Evolutionary conservation across 768 basidiomycete species (phyloP), one percentile per base, ranked within the genome.

Genomic region (Suillus lakei): DNA sequence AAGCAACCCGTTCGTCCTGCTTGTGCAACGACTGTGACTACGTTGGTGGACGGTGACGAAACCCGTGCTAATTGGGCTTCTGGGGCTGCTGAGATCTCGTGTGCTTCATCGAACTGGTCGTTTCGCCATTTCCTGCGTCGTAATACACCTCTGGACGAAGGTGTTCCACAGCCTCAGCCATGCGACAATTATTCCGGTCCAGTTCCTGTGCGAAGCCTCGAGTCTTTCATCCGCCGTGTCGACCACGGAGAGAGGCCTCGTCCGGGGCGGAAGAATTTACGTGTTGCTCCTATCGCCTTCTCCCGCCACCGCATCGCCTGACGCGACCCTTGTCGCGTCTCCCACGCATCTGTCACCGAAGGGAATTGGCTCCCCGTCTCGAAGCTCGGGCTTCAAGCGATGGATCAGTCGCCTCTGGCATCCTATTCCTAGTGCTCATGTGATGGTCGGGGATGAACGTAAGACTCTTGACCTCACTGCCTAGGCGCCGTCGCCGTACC

Each of bases 351-450:
- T 15, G 4, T 62, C 61, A 30, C 51, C 61, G 5, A 62, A 39
- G 32, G 61, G 32, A 53, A 26, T 21, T 34, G 16, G 34, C 16
- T 58, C 53, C 12, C 53, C 55, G 23, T 62, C 61, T 21, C 48
- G 26, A 30, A 61, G 38, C 15, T 39, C 23, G 23, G 51, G 46
- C 21, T 62, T 65, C 30, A 62, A 50, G 64, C 48, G 61, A 18
- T 66, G 62, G 65, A 36, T 66, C 23, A 38, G 16, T 36, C 65
- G 61, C n/a, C 30, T 64, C 23, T 43, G 63, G 63, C 39, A 55
- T 36, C 65, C 65, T 10, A 32, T 66, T 34, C 65, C 65, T 32
- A 36, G 28, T 30, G 63, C 55, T 10, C 36, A 48, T 41, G 48
- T 26, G 12, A 43, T 64, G 28, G 34, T 56, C 28, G 65, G 65